Base-by-base conservation (phyloP, 352 stramenopile species). In the Pythium plurisporium region DNA sequence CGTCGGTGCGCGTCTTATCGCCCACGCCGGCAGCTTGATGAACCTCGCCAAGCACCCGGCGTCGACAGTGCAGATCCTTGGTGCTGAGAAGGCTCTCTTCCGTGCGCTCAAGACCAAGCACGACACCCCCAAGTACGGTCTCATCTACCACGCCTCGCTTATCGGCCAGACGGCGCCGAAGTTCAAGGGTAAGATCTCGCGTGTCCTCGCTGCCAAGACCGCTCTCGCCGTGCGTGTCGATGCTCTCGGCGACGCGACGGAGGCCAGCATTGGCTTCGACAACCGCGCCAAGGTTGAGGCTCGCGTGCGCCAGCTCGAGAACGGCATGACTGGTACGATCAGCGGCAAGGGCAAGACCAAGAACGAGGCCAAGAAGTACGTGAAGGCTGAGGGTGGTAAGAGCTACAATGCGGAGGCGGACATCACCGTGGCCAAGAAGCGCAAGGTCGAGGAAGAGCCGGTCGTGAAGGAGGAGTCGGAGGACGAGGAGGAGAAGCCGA, bases 71-170 rank as follows among this genome's bases (percentile, higher is more conserved):
- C 89, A 96, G 70, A 99, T 99, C 69, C 86, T 99, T 27, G 98
- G 98, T 64, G 97, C 97, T 11, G 97, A 99, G 76, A 99, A 99
- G 84, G 98, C 97, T 17, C 87, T 99, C 4, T 99, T 99, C 86
- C 93, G 98, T 63, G 98, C 98, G 9, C 83, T 99, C 2, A 99
- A 99, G 82, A 99, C 97, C 10, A 99, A 99, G 77, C 94, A 99
- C 70, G 96, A 99, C 72, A 99, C 97, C 11, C 97, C 97, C 9
- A 99, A 99, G 78, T 99, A 99, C 76, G 98, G 98, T 79, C 85
- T 99, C n/a, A 99, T 99, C 70, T 99, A 99, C 76, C 98, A 99
- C 79, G 96, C 97, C 5, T 99, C 94, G 57, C 78, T 99, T 8
- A 99, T 99, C 56, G 98, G 98, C 30, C 97, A 99, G 74, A 97